A percentile compares a stretch with the other conserved stretches of the same genome.
These are phyloP conservation scores for Lipomyces mesembrius DNA, from an alignment of 805 yeast genomes.

Conservation along the genomic window DNA sequence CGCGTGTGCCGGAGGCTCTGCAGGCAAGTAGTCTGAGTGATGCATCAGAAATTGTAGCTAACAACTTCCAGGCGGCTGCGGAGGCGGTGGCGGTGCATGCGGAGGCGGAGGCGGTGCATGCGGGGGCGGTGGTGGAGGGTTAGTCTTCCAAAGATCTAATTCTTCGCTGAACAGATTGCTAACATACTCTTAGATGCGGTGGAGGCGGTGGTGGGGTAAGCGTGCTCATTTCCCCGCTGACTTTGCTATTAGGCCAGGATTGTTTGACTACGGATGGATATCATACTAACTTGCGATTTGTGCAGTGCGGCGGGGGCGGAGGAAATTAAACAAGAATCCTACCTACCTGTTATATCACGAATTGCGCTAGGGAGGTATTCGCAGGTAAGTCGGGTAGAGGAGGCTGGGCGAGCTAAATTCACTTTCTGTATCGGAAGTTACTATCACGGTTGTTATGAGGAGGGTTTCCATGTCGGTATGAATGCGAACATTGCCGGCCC, in stretches of 20 bases:
- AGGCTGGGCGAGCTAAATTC: too few species aligned
- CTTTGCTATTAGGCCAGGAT: not conserved
- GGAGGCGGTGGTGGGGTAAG: constrained; percentile 11
- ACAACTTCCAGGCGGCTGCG: not conserved
- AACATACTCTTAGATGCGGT: constrained; percentile 4
- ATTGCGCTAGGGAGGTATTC: not conserved
- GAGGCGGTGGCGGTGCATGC: not conserved
- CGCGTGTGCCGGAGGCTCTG: constrained; percentile 6
- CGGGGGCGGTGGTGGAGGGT: constrained; percentile 9
- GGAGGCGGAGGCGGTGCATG: constrained; percentile 1
- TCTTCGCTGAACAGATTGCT: not conserved
- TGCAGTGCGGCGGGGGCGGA: constrained; percentile 6
- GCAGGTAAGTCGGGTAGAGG: not conserved
- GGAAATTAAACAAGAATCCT: not conserved
- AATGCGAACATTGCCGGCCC: too few species aligned
- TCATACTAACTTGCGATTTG: constrained; percentile 1
- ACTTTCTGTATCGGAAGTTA: too few species aligned
- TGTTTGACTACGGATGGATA: not conserved
- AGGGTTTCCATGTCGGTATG: too few species aligned
- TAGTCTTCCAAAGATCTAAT: not conserved
- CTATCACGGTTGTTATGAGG: too few species aligned
- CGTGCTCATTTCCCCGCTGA: constrained; percentile 3
- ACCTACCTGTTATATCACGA: not conserved
- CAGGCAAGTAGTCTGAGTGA: constrained; percentile 4
- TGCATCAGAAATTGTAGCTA: constrained; percentile 1